Base-by-base conservation (phyloP, 768 basidiomycete genomes). In the Boletus fagicola region DNA sequence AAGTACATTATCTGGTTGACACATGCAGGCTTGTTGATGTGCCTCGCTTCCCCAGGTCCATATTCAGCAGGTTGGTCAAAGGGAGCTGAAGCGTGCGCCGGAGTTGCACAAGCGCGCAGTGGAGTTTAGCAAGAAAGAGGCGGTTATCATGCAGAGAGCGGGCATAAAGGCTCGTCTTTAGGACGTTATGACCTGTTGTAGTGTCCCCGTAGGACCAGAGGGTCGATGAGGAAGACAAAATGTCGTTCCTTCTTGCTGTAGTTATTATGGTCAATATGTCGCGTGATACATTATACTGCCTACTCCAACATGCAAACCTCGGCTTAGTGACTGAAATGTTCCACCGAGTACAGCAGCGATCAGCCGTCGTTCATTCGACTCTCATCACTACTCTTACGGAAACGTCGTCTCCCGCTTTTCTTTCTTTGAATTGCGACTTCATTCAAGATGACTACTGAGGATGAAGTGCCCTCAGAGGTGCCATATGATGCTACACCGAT, bases 31-130 rank as follows among this genome's bases (percentile, higher is more conserved):
- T 46, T 56, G 35, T 36, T 36, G 42, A 59, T 51, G 6, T 26
- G 35, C 8, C 5, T 24, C 54, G n/a, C 45, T 59, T 20, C 61
- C 73, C 42, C 73, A 92, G 82, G 92, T 97, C 3, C 95, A 98
- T 74, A 88, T 97, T 51, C 93, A 95, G 71, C 95, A 98, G 75
- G 90, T 98, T 44, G 96, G 95, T 10, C 88, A 88, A 67, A 78
- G 86, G 45, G 96, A 98, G 74, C 77, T 98, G 62, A 89, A 83
- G 75, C 85, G 92, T 26, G 92, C 86, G 1, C 81, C 83, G 1
- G 78, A 59, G 13, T 74, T 97, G 4, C 78, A 72, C 26, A 77
- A 80, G 67, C 83, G 81, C 58, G 74, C 80, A 6, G 76, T 75
- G 13, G 84, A 83, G 57, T 67, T 80, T 45, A 82, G 80, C 71